Conservation (phyloP, 345 rosid genomes). For the Arabidopsis suecica region DNA sequence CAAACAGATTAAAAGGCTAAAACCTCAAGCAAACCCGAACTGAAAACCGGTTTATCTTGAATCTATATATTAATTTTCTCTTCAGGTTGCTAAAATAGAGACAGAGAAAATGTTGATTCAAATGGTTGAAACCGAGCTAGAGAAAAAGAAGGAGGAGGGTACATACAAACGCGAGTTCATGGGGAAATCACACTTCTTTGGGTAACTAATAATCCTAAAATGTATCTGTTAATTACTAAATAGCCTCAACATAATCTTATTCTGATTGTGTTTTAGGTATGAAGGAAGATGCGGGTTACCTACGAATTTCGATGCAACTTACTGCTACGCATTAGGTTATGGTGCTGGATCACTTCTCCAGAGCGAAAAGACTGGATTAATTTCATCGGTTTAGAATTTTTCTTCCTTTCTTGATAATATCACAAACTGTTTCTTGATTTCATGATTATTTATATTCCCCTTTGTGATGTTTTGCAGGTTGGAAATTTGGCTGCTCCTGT, state of each 20-base stretch:
- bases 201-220: conserved; percentile 53
- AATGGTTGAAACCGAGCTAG: conserved; percentile 95
- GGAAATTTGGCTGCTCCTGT: conserved; percentile 92
- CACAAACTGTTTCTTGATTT: conserved; percentile 11
- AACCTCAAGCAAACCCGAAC: background rate
- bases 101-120: conserved; percentile 99
- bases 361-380: conserved; percentile 82
- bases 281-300: conserved; percentile 99
- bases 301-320: conserved; percentile 87
- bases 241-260: conserved; percentile 13
- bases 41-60: conserved; percentile 2
- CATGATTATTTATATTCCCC: background rate
- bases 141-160: conserved; percentile 80
- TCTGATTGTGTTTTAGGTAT: conserved; percentile 56
- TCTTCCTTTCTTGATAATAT: conserved; percentile 15
- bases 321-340: conserved; percentile 93
- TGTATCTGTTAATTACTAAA: background rate
- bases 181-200: conserved; percentile 96
- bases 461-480: conserved; percentile 57
- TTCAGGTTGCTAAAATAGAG: conserved; percentile 93
- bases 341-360: conserved; percentile 93
- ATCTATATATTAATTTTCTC: background rate
- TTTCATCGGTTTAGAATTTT: conserved; percentile 69
- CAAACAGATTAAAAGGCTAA: background rate
- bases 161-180: conserved; percentile 64